A percentile compares a stretch with the other conserved stretches of the same genome.
phyloP scores from a whole-genome alignment of 2,329 filamentous ascomycete species.

The Kalaharituber pfeilii region DNA sequence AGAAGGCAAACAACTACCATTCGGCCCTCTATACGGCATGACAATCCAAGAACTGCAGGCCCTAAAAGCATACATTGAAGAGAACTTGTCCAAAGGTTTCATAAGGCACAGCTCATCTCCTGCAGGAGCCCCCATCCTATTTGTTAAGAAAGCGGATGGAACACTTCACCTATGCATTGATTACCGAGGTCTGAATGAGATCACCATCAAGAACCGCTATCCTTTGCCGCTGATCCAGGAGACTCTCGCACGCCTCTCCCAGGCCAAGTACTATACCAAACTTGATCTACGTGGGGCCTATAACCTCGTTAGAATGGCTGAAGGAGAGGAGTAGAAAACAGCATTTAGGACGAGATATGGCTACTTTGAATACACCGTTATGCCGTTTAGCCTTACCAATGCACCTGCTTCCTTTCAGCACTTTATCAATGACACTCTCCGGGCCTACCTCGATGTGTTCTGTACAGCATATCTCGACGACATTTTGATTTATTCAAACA shows the following conservation, averaged over 20 bases:
- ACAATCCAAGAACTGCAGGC: constrained; percentile 1
- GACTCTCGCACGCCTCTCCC: too few species aligned
- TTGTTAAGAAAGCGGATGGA: constrained; percentile 25
- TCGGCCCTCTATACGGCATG: background rate
- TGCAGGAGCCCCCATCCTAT: constrained; percentile 22
- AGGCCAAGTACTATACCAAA: too few species aligned
- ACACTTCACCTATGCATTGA: constrained; percentile 25
- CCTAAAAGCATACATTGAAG: constrained; percentile 16
- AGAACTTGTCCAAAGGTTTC: constrained; percentile 15
- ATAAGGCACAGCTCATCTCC: constrained; percentile 17
- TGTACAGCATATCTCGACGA: too few species aligned
- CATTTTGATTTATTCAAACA: constrained; percentile 1
- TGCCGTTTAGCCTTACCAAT: constrained; percentile 13
- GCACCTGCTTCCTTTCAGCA: constrained; percentile 10
- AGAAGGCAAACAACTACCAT: background rate
- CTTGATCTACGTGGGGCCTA: constrained; percentile 25
- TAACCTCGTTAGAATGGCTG: constrained; percentile 13
- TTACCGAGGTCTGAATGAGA: constrained; percentile 26
- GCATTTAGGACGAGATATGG: constrained; percentile 6
- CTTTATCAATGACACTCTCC: constrained; percentile 2
- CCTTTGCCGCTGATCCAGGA: constrained; percentile 24
- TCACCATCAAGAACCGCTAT: constrained; percentile 27
- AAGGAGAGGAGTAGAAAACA: constrained; percentile 24
- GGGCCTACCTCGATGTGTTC: too few species aligned
- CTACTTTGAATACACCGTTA: constrained; percentile 10